Base-by-base conservation (phyloP, 805 yeast species). In the Wickerhamomyces chambardii region DNA sequence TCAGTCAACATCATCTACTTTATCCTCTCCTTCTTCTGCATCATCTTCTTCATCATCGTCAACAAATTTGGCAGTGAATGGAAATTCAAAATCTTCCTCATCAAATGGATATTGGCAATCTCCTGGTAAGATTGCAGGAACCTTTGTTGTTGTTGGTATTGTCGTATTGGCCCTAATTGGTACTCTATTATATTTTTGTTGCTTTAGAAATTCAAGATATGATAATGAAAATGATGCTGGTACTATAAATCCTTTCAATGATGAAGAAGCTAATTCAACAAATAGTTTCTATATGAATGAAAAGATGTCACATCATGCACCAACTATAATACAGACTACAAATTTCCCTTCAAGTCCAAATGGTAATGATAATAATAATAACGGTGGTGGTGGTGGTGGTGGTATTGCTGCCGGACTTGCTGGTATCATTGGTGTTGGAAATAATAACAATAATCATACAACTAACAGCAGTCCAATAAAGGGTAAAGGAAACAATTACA, bases 41-140 rank as follows among this genome's bases (percentile, higher is more conserved):
- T 18, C 48, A 6, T 25, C 49, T 10, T 14, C 43, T 12, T 32
- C 46, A n/a, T 31, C 46, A 32, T 40, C 47, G 6, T 36, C 43
- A 19, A 17, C 37, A 17, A 17, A 36, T 14, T 17, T 35, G 15
- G n/a, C 37, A 17, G 39, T 48, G 4, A 31, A 39, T 46, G 49
- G 48, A 21, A 24, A 11, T 24, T n/a, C n/a, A n/a, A 14, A 14
- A 24, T 24, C 27, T 24, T 24, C 27, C n/a, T n/a, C n/a, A n/a
- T n/a, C n/a, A n/a, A n/a, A n/a, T 3, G 58, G 75, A 4, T 83
- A 80, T 51, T 84, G 79, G 58, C 65, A 70, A 37, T 62, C 72
- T 28, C 70, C 68, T 27, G 90, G 89, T 0, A 79, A 78, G 47
- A 90, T 84, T 1, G 92, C 89, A 0, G 94, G 92, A 2, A 78